Evolutionary conservation across 1,284 basidiomycete species (phyloP).

Genomic region (Puccinia horiana): DNA sequence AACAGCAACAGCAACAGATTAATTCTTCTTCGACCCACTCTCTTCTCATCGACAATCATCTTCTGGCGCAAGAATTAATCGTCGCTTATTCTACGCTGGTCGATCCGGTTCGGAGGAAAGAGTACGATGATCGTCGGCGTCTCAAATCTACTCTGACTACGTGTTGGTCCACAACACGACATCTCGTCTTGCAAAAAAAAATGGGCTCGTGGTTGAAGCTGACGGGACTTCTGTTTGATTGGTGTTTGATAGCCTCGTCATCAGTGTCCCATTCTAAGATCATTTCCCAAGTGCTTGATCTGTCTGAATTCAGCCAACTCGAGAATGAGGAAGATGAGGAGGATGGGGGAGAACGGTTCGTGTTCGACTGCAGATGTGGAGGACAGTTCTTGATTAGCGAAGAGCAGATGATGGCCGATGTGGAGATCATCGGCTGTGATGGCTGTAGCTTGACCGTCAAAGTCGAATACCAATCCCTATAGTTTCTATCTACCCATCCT

Average conservation of each 20-base stretch:
- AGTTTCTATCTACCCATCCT: no score
- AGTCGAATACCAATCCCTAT: conserved; percentile 26
- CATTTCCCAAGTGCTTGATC: conserved; percentile 33
- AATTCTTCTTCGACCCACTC: neutral
- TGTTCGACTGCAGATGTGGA: conserved; percentile 32
- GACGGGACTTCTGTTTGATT: no score
- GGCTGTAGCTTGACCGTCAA: conserved; percentile 37
- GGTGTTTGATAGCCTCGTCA: neutral
- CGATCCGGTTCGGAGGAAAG: conserved; percentile 3
- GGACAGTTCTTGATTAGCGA: conserved; percentile 37
- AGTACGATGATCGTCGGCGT: no score
- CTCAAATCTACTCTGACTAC: no score
- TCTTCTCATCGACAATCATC: neutral
- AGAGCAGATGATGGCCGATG: conserved; percentile 10
- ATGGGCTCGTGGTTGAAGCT: no score
- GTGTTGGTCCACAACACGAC: no score
- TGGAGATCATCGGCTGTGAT: conserved; percentile 28
- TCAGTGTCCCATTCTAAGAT: neutral
- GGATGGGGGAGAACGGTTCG: neutral
- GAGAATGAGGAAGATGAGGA: neutral
- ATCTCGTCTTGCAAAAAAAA: no score
- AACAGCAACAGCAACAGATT: no score
- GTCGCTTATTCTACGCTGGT: conserved; percentile 21
- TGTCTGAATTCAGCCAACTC: conserved; percentile 35
- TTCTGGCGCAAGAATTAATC: conserved; percentile 26